Percentiles rank a stretch among this genome's conserved stretches.
Conservation (phyloP, 2,329 filamentous ascomycete species). For the Exophiala calicioides region DNA sequence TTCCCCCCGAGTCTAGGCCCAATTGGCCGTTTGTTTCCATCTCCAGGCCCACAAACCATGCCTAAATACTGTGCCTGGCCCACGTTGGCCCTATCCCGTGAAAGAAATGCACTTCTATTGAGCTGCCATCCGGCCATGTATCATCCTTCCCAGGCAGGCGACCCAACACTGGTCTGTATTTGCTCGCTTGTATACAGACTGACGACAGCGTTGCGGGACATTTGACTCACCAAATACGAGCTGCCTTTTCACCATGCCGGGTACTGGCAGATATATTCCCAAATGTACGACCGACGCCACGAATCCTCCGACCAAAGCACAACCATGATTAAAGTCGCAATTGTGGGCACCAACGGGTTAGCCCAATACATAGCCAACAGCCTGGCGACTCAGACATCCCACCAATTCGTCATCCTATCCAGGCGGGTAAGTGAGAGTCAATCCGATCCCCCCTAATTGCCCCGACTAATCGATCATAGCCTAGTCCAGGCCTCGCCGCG, state of each 20-base stretch:
- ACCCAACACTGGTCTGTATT: constrained; percentile 7
- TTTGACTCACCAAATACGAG: constrained; percentile 16
- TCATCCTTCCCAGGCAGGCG: constrained; percentile 15
- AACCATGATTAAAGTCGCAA: constrained; percentile 60
- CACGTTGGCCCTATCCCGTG: constrained; percentile 17
- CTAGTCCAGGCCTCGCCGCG: constrained; percentile 39
- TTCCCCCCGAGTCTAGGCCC: constrained; percentile 5
- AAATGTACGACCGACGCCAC: constrained; percentile 10
- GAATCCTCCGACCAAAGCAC: constrained; percentile 10
- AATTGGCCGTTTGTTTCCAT: constrained; percentile 17
- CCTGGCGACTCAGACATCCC: constrained; percentile 62
- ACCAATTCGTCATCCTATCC: constrained; percentile 71
- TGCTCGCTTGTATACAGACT: constrained; percentile 11
- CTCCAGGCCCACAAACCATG: constrained; percentile 8
- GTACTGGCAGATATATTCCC: constrained; percentile 14
- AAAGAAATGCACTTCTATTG: constrained; percentile 6
- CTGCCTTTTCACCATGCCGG: constrained; percentile 13
- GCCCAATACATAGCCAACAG: constrained; percentile 60
- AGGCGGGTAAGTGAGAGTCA: constrained; percentile 41
- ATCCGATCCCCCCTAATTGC: neutral
- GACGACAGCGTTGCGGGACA: constrained; percentile 9
- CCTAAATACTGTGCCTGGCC: constrained; percentile 17
- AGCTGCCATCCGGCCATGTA: constrained; percentile 11
- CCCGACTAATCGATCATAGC: constrained; percentile 30
- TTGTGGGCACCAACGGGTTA: constrained; percentile 63